Evolutionary conservation across 129 eudicot genomes (phyloP).

Genomic region (Arctium lappa): DNA sequence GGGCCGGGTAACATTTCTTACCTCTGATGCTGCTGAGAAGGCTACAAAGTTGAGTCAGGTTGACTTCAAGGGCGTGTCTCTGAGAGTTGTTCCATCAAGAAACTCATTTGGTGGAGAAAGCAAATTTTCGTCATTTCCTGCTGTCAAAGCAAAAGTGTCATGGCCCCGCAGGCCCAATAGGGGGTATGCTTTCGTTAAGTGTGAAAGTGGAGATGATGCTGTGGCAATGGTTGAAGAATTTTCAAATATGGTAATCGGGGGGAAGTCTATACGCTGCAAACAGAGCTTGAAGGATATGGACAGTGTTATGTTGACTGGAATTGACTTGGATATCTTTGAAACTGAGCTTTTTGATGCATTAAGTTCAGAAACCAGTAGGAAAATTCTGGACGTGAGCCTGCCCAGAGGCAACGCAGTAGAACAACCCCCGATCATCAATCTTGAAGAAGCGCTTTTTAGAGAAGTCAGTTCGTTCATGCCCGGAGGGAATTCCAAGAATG

Average conservation of each 20-base stretch:
- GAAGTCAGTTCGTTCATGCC: slow-evolving; percentile 80
- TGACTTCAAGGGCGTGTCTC: slow-evolving; percentile 34
- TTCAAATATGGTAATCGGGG: slow-evolving; percentile 46
- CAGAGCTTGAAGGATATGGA: slow-evolving; percentile 31
- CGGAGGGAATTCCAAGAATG: slow-evolving; percentile 46
- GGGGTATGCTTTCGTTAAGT: slow-evolving; percentile 60
- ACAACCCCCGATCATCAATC: slow-evolving; percentile 45
- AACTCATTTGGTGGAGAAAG: slow-evolving; percentile 47
- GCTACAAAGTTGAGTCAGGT: slow-evolving; percentile 38
- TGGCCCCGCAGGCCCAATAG: slow-evolving; percentile 87
- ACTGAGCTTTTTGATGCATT: slow-evolving; percentile 48
- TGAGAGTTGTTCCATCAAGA: slow-evolving; percentile 50
- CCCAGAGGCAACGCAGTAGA: slow-evolving; percentile 53
- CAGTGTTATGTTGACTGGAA: slow-evolving; percentile 48
- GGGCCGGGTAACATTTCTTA: slow-evolving; percentile 76
- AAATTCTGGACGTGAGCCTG: slow-evolving; percentile 46
- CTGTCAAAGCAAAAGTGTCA: slow-evolving; percentile 68
- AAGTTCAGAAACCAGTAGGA: slow-evolving; percentile 40
- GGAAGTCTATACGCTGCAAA: slow-evolving; percentile 29
- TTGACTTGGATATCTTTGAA: slow-evolving; percentile 55
- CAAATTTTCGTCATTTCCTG: slow-evolving; percentile 48
- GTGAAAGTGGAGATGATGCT: slow-evolving; percentile 44
- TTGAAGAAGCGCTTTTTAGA: slow-evolving; percentile 72
- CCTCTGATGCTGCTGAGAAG: slow-evolving; percentile 70
- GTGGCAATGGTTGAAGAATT: slow-evolving; percentile 43